Conservation (phyloP, 148 eudicot genomes). For the Gaultheria prostrata region DNA sequence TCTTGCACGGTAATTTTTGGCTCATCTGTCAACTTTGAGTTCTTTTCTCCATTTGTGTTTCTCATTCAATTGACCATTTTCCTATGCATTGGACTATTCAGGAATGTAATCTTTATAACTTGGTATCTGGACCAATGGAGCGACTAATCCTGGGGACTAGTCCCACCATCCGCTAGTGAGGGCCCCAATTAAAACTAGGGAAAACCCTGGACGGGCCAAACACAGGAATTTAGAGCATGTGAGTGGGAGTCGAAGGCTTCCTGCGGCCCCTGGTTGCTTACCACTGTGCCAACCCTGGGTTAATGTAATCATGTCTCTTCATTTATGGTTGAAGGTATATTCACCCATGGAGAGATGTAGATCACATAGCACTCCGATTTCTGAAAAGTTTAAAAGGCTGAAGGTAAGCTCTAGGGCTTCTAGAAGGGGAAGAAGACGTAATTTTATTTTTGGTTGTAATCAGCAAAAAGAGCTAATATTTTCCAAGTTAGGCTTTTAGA, state of each 20-base stretch:
- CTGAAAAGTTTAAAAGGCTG: background rate
- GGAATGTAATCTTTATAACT: background rate
- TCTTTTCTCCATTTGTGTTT: background rate
- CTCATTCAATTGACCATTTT: conserved; percentile 12
- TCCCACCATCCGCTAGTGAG: background rate
- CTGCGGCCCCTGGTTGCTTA: background rate
- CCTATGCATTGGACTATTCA: background rate
- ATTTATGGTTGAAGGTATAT: background rate
- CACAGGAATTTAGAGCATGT: background rate
- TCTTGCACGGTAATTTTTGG: background rate
- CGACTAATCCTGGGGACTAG: background rate
- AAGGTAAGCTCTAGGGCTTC: background rate
- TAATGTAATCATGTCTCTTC: background rate
- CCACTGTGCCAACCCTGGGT: background rate
- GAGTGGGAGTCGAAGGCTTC: background rate
- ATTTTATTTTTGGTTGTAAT: background rate
- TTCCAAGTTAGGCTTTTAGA: background rate
- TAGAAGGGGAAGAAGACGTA: background rate
- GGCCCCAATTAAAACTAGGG: background rate
- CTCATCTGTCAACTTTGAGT: background rate
- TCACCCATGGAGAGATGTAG: background rate
- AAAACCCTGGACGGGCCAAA: background rate
- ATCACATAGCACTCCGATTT: background rate
- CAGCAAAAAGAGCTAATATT: background rate
- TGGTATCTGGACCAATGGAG: background rate